Base-by-base conservation (phyloP, 371 early-diverging fungal genomes). In the Mortierella sp. region DNA sequence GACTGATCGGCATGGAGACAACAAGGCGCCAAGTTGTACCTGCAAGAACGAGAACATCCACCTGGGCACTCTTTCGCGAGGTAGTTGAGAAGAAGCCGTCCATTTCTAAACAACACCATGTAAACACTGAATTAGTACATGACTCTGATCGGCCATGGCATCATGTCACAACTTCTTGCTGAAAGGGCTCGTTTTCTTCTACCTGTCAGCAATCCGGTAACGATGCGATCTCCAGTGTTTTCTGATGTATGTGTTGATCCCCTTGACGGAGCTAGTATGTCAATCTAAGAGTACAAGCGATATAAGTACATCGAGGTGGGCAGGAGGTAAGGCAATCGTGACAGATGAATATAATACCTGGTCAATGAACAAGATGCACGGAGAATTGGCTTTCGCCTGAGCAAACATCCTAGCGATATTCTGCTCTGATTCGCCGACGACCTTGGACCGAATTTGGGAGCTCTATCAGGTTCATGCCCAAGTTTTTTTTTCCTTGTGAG, bases 341-440 rank as follows among this genome's bases (percentile, higher is more conserved):
- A 34, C 4, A 34, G 34, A 7, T 10, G 10, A 34, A 7, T 34
- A 10, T 10, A 10, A 10, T 81, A 90, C 90, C 70, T 93, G 92
- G 72, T 94, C 94, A 71, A 94, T 90, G 50, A 94, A 88, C 13
- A 94, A 71, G n/a, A 94, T 90, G 54, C 94, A 93, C 0, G 94
- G 94, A 4, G 94, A 82, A 79, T 88, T 93, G 50, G 90, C 80
- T 54, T 91, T 83, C 30, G 94, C 94, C 65, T 87, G 87, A 0
- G 89, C 79, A 83, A 94, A 94, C 61, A 93, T 74, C 23, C 83
- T 86, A 3, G 91, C 88, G 51, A 94, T 83, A 14, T 87, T 87
- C 56, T 87, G 87, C 59, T 94, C 94, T 0, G 94, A 92, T 72
- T 94, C 94, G 46, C 94, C 94, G 14, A 94, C 91, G 6, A 93